Evolutionary conservation across 2,329 filamentous ascomycete species (phyloP), one percentile per base, ranked within the genome.

Genomic region (Arthrocladium fulminans): DNA sequence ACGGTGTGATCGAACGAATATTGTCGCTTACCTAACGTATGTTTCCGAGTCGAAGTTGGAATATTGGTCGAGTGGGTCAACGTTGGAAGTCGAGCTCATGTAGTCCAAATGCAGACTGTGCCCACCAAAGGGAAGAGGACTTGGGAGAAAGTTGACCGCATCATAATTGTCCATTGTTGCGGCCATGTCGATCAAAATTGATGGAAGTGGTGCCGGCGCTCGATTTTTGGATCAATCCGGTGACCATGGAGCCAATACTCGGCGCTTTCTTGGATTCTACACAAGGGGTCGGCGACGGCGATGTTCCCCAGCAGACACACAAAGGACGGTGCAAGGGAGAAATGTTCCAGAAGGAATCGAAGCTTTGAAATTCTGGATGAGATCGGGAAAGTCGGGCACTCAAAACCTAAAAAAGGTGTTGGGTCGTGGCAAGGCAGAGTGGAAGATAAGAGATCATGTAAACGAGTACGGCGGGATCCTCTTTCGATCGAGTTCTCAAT

Each of bases 11-110:
- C 13, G 32, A n/a, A 15, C 13, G 17, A n/a, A 15, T 35, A 15
- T 7, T 8, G 6, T 15, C 17, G 46, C 49, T 58, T 71, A 81
- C 79, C 77, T 77, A 54, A 74, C 75, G 59, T 77, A 79, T 23
- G 74, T 75, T 56, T 81, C 77, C 43, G 74, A 72, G 57, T 79
- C 76, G 60, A 77, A 81, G 54, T 75, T 75, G 37, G 77, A 77
- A 55, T 73, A 75, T 57, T 79, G 76, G 54, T 80, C 76, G 41
- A 73, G 72, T 47, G 74, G 63, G 51, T 81, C 77, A 56, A 79
- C 67, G 25, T 71, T 65, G 37, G 75, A 65, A 61, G 75, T 69
- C 20, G 72, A 66, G 60, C 65, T 69, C 55, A 72, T 66, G 55
- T 72, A 72, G 51, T 72, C 69, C 19, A 63, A 59, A 48, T 67